phyloP scores from a whole-genome alignment of 352 stramenopile species.

The Phytophthora ohioensis region DNA sequence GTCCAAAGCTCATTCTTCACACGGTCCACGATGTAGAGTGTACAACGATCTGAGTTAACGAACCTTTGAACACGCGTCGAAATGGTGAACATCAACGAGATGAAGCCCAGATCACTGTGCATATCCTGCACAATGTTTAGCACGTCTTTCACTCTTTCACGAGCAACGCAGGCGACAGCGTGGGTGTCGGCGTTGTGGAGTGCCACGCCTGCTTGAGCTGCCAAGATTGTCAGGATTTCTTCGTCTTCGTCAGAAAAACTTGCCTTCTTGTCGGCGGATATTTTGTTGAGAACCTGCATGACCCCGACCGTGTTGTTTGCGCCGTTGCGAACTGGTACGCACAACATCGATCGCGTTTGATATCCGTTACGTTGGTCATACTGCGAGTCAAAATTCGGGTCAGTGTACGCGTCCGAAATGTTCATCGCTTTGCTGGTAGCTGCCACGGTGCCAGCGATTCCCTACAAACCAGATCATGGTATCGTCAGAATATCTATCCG shows the following conservation, averaged over 20 bases:
- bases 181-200: constrained; percentile 89
- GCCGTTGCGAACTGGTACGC: constrained; percentile 85
- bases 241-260: constrained; percentile 89
- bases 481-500: not conserved
- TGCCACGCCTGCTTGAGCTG: constrained; percentile 85
- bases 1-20: constrained; percentile 92
- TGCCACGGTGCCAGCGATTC: constrained; percentile 90
- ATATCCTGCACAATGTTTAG: constrained; percentile 92
- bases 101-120: constrained; percentile 91
- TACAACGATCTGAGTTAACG: constrained; percentile 92
- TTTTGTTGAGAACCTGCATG: constrained; percentile 92
- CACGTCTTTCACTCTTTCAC: constrained; percentile 81
- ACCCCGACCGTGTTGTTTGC: constrained; percentile 88
- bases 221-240: constrained; percentile 88
- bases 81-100: constrained; percentile 93
- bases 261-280: constrained; percentile 58
- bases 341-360: constrained; percentile 93
- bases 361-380: constrained; percentile 94
- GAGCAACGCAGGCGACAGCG: constrained; percentile 52
- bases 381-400: constrained; percentile 92
- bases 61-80: constrained; percentile 88
- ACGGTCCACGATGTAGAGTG: constrained; percentile 93
- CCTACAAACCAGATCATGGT: constrained; percentile 42
- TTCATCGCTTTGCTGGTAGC: constrained; percentile 85
- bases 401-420: constrained; percentile 94